Evolutionary conservation across 441 rosid genomes (phyloP), one percentile per base, ranked within the genome.

Genomic region (Erysimum pusillum): DNA sequence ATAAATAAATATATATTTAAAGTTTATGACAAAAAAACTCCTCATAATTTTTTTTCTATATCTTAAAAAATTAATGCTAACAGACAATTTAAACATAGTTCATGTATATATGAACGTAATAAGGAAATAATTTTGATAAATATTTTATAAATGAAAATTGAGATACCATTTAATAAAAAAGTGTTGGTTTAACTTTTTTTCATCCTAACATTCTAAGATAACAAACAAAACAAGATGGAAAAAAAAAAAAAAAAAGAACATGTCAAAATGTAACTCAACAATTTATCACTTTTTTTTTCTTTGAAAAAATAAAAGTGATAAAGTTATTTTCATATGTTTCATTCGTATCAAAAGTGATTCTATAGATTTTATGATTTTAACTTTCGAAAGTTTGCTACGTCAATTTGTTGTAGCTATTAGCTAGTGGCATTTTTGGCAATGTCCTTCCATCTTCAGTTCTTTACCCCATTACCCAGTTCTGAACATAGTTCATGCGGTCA

Each of bases 401-500:
- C 63, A 11, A 35, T 66, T 15, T 34, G 22, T 34, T 58, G n/a
- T 58, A 34, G 35, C 49, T 54, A 54, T 28, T 54, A n/a, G 42
- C 25, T 41, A 54, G 31, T 58, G 52, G 17, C 12, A 69, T 39
- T 10, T 46, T 48, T 48, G 44, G 38, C 10, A 32, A 46, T 42
- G 14, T 42, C 44, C 2, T 42, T 56, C 53, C 34, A 57, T 11
- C 32, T 28, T 28, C 31, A 28, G 31, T 28, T 28, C 31, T 42
- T 54, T 69, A 69, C 42, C 63, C 52, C 41, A 56, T 69, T 41
- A 56, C 32, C 17, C 42, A 69, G 42, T 42, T 69, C 42, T 41
- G 42, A 69, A 42, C 34, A 44, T 56, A 56, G 72, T 45, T 53
- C 51, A 28, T 53, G 56, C 42, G 56, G 57, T 65, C 57, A 65